Evolutionary conservation across 2,329 filamentous ascomycete species (phyloP).

Genomic region (Calonectria henricotiae): DNA sequence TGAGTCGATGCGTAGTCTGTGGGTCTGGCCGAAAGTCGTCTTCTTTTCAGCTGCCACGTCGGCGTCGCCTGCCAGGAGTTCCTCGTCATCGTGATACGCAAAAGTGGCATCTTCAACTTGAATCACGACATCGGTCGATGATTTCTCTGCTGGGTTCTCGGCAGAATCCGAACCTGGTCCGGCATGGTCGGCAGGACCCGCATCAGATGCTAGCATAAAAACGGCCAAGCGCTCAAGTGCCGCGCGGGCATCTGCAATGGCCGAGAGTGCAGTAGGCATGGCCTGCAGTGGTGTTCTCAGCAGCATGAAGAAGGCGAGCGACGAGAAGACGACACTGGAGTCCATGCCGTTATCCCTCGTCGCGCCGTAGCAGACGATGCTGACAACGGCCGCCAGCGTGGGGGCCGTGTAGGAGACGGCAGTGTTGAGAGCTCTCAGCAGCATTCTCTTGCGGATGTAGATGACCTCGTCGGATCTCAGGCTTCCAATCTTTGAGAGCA

Average conservation of each 20-base stretch:
- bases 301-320: slow-evolving; percentile 2
- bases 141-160: neutral
- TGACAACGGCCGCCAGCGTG: neutral
- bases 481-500: slow-evolving; percentile 1
- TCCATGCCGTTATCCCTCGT: neutral
- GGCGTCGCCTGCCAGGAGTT: neutral
- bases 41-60: neutral
- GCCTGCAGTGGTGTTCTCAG: slow-evolving; percentile 10
- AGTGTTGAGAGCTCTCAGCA: slow-evolving; percentile 10
- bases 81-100: slow-evolving; percentile 15
- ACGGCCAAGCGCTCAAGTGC: slow-evolving; percentile 12
- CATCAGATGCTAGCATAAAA: slow-evolving; percentile 1
- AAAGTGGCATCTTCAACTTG: slow-evolving; percentile 9
- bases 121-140: neutral
- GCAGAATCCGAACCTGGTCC: neutral
- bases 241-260: slow-evolving; percentile 3
- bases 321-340: slow-evolving; percentile 3
- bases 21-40: neutral
- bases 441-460: slow-evolving; percentile 12
- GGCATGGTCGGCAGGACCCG: neutral
- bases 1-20: neutral
- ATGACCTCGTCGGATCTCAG: neutral
- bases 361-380: slow-evolving; percentile 8
- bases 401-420: slow-evolving; percentile 1
- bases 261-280: neutral